Percentiles rank a stretch among this genome's conserved stretches.
phyloP scores from a whole-genome alignment of 306 rosid species.

The Arachis stenosperma region DNA sequence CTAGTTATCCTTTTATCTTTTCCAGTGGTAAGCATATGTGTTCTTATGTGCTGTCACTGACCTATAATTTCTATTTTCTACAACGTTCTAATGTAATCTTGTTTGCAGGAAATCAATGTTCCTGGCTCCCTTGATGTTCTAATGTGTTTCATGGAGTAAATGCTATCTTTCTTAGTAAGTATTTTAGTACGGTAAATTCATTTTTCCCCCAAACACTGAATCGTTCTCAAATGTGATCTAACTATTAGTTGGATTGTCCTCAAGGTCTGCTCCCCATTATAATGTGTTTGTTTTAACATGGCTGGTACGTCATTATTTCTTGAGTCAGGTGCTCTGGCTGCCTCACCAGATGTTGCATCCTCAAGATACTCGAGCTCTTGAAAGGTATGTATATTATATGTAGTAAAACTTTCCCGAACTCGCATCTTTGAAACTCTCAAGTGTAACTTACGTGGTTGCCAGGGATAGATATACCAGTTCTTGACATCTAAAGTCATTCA shows the following conservation, averaged over 20 bases:
- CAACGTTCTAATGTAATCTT: constrained; percentile 32
- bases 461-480: constrained; percentile 1
- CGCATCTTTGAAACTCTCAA: neutral
- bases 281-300: constrained; percentile 46
- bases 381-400: constrained; percentile 50
- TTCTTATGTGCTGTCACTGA: neutral
- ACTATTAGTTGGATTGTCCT: neutral
- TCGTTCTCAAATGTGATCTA: constrained; percentile 22
- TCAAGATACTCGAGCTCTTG: constrained; percentile 52
- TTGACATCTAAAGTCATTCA: constrained; percentile 25
- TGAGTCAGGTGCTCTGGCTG: constrained; percentile 55
- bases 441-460: neutral
- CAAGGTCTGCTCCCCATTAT: constrained; percentile 27
- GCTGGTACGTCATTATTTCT: constrained; percentile 37
- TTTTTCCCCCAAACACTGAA: constrained; percentile 8
- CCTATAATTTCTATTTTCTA: constrained; percentile 23
- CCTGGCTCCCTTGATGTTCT: constrained; percentile 48
- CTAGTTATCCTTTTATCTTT: constrained; percentile 25
- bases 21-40: constrained; percentile 56
- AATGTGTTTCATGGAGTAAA: constrained; percentile 42
- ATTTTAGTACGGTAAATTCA: constrained; percentile 16
- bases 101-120: constrained; percentile 45
- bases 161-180: constrained; percentile 50
- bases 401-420: neutral
- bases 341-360: constrained; percentile 38